Base-by-base conservation (phyloP, 2,329 filamentous ascomycete genomes). In the Zymoseptoria crescenta region DNA sequence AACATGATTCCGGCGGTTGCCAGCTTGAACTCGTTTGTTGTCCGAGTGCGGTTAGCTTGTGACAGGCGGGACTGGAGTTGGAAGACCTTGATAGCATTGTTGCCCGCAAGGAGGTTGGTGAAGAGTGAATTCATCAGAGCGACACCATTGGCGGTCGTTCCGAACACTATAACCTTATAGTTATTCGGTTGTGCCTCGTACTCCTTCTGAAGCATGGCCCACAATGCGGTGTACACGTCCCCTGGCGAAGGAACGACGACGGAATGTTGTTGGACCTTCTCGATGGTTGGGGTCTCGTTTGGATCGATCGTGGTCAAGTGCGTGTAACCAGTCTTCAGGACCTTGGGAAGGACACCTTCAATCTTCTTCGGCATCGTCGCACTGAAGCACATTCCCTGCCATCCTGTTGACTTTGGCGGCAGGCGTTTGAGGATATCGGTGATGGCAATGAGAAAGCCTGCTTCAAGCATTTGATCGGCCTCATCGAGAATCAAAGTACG, bases 391-490 rank as follows among this genome's bases (percentile, higher is more conserved):
- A 79, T 78, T 56, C 79, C 79, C 61, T 79, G 77, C 75, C 77
- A 78, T 55, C 77, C 78, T 6, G 63, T 65, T 9, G 71, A 73
- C 73, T 82, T 83, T 6, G 77, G 73, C 8, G 81, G 81, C 51
- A 84, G 75, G 35, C 75, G 73, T 21, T 70, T 72, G 29, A 83
- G 73, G 35, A 84, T 81, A 54, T 78, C 73, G 64, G 78, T 78
- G 57, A 83, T 77, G 21, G 78, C 80, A 9, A 76, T 75, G 27
- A 81, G 72, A 64, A 83, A 83, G 24, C 82, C 81, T 55, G 78
- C 71, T 49, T 82, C 77, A 20, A 83, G 73, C 80, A 97, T 87
- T 75, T 96, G 92, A 71, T 99, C 94, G 0, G 94, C 94, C 72
- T 99, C 94, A 41, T 79, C 75, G 2, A 78, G 69, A 24, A 79